Base-by-base conservation (phyloP, 768 basidiomycete genomes). In the Crepidotus variabilis region DNA sequence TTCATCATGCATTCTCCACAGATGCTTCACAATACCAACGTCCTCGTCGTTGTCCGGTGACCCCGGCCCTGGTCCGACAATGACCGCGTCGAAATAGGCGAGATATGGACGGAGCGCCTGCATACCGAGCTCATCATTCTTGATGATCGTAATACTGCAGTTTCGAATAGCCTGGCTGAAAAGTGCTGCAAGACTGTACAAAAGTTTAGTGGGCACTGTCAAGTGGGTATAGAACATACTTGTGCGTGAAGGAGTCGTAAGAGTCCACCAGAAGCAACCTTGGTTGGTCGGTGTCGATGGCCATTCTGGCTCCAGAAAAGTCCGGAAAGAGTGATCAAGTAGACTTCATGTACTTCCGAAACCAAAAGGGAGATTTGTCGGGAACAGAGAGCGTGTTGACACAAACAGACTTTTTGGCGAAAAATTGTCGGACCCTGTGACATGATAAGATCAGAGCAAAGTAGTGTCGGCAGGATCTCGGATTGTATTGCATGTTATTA, bases 181-280 rank as follows among this genome's bases (percentile, higher is more conserved):
- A 22, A 92, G 72, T 7, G 88, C 79, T 51, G 89, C 90, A 54
- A 93, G 82, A 65, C 91, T 92, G 55, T 16, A 54, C 32, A 6
- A 58, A 51, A 23, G 49, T 43, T 24, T 18, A 10, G 49, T 20
- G 18, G 36, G 14, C 43, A 39, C 2, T 28, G 14, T 9, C 14
- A 33, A n/a, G 6, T n/a, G 14, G 47, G 47, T 16, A 14, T 16
- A 36, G 1, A n/a, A 77, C 87, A 56, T 54, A 91, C 90, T 92
- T 93, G 81, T 82, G 81, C n/a, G 91, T 89, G 70, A 92, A 93
- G 1, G 90, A 92, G 69, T 92, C 91, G 61, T 92, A 91, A 0
- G 90, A 92, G 67, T 92, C 91, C 28, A 92, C 77, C 47, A 93
- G 75, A 28, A 92, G 76, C 48, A 93, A 74, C 52, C 81, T 76